Evolutionary conservation across 2,329 filamentous ascomycete species (phyloP).

Genomic region (Zasmidium angulare): DNA sequence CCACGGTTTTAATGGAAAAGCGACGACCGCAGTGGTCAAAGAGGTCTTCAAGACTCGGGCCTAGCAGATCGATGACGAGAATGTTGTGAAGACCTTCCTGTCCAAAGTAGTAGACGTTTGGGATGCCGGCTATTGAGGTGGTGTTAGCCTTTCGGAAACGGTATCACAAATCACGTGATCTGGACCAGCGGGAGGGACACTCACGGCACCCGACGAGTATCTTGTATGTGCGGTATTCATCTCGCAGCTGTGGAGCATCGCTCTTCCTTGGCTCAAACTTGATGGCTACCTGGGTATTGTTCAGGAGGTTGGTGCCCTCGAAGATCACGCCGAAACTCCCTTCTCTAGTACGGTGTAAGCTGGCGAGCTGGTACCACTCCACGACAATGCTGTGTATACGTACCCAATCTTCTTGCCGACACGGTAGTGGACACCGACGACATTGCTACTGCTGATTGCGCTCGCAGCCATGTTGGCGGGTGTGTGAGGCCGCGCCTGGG

Average conservation of each 20-base stretch:
- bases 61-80: slow-evolving; percentile 93
- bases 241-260: slow-evolving; percentile 93
- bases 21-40: slow-evolving; percentile 96
- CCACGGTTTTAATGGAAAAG: slow-evolving; percentile 95
- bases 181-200: slow-evolving; percentile 43
- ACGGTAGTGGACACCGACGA: slow-evolving; percentile 97
- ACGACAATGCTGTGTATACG: slow-evolving; percentile 16
- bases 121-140: slow-evolving; percentile 76
- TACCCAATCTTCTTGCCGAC: slow-evolving; percentile 96
- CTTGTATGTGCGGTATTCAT: slow-evolving; percentile 99
- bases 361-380: background rate
- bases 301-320: slow-evolving; percentile 95
- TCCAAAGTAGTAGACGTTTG: slow-evolving; percentile 99
- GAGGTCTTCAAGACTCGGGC: slow-evolving; percentile 90
- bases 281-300: slow-evolving; percentile 99
- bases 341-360: slow-evolving; percentile 52
- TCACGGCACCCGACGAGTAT: slow-evolving; percentile 98
- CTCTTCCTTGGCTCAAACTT: slow-evolving; percentile 99
- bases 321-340: slow-evolving; percentile 98
- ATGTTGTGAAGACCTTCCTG: slow-evolving; percentile 99
- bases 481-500: background rate
- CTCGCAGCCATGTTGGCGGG: slow-evolving; percentile 9
- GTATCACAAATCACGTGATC: background rate
- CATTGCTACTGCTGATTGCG: slow-evolving; percentile 63
- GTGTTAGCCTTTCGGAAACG: slow-evolving; percentile 25